Conservation (phyloP, 331 rosid species). For the Pyrus hybrid region DNA sequence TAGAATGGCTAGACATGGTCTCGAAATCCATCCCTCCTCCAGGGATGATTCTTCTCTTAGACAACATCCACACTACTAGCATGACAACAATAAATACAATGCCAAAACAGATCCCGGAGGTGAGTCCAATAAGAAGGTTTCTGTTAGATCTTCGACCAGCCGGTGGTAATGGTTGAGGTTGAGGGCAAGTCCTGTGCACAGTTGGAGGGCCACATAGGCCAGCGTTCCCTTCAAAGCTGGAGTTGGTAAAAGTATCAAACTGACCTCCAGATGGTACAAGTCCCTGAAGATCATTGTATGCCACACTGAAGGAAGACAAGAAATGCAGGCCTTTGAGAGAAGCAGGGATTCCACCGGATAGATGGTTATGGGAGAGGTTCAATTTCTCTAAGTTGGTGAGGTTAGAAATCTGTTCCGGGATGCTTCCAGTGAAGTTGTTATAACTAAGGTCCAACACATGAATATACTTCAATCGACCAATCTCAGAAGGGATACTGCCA, state of each 20-base stretch:
- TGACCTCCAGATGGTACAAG: neutral
- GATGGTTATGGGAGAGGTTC: conserved; percentile 58
- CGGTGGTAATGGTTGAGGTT: conserved; percentile 5
- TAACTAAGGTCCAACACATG: conserved; percentile 51
- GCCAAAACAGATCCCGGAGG: conserved; percentile 35
- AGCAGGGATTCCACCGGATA: conserved; percentile 74
- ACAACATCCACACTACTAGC: conserved; percentile 61
- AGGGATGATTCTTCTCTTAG: conserved; percentile 70
- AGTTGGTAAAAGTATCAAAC: neutral
- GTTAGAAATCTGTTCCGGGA: conserved; percentile 61
- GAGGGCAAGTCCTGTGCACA: conserved; percentile 53
- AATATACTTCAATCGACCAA: conserved; percentile 63
- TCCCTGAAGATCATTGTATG: conserved; percentile 60
- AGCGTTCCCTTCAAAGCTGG: conserved; percentile 69
- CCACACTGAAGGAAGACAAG: conserved; percentile 71
- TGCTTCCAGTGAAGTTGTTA: conserved; percentile 66
- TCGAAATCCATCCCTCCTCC: conserved; percentile 60
- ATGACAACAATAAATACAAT: conserved; percentile 35
- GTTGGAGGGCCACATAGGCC: conserved; percentile 52
- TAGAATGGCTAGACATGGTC: conserved; percentile 40
- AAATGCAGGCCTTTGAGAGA: conserved; percentile 58
- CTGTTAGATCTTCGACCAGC: conserved; percentile 29
- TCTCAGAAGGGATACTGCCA: conserved; percentile 57
- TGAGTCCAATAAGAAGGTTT: conserved; percentile 38
- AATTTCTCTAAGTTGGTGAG: conserved; percentile 70